A percentile compares a stretch with the other conserved stretches of the same genome.
phyloP scores from a whole-genome alignment of 2,329 filamentous ascomycete species.

The Ascochyta lentis region DNA sequence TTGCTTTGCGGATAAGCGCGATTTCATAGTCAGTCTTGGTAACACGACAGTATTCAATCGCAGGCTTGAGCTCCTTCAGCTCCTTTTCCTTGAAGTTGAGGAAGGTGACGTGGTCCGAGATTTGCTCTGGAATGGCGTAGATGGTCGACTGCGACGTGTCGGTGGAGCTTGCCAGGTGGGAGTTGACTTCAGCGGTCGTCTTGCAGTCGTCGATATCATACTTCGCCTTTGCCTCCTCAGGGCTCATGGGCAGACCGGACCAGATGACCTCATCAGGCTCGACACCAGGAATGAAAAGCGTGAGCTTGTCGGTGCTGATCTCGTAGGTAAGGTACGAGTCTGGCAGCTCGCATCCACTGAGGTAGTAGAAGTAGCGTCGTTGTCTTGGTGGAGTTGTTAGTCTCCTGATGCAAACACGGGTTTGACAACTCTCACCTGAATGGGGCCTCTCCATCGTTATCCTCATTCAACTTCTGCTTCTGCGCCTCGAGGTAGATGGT shows the following conservation, averaged over 20 bases:
- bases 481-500: slow-evolving; percentile 89
- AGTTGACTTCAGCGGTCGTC: slow-evolving; percentile 75
- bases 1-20: slow-evolving; percentile 79
- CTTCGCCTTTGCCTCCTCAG: slow-evolving; percentile 73
- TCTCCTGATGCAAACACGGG: not conserved
- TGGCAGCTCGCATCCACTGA: slow-evolving; percentile 82
- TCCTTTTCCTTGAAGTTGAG: slow-evolving; percentile 72
- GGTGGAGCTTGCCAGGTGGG: slow-evolving; percentile 66
- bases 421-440: slow-evolving; percentile 67
- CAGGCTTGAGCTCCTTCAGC: slow-evolving; percentile 60
- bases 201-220: slow-evolving; percentile 74
- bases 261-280: slow-evolving; percentile 91
- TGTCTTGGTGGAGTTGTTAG: slow-evolving; percentile 63
- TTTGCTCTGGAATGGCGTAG: slow-evolving; percentile 79
- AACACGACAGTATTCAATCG: slow-evolving; percentile 81
- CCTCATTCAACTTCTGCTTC: slow-evolving; percentile 80
- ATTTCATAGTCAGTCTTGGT: slow-evolving; percentile 89
- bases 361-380: slow-evolving; percentile 92
- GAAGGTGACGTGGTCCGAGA: slow-evolving; percentile 75
- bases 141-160: slow-evolving; percentile 60
- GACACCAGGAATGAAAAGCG: slow-evolving; percentile 88
- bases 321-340: slow-evolving; percentile 86
- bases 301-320: slow-evolving; percentile 73
- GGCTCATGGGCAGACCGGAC: slow-evolving; percentile 83
- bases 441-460: slow-evolving; percentile 82